These are phyloP conservation scores for Globisporangium heterothallicum DNA, from an alignment of 352 stramenopile species.

Conservation along the genomic window DNA sequence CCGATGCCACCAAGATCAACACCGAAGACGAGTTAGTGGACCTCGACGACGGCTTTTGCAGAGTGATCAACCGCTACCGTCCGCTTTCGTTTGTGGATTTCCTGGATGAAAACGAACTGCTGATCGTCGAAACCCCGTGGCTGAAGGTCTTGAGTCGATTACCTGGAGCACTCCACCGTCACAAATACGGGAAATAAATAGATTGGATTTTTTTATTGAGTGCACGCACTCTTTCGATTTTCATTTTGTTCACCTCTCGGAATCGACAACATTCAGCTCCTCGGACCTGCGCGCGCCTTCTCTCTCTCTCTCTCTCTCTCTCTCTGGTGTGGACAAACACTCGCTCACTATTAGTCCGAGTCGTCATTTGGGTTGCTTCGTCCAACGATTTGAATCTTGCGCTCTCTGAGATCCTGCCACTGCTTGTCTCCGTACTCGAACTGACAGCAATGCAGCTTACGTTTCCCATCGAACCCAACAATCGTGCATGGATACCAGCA, in stretches of 20 bases:
- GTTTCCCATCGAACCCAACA: constrained; percentile 67
- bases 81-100: constrained; percentile 85
- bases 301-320: background rate
- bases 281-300: no score
- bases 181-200: constrained; percentile 87
- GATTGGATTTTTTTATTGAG: constrained; percentile 16
- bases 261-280: no score
- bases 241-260: background rate
- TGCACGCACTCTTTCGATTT: background rate
- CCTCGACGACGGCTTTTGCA: constrained; percentile 61
- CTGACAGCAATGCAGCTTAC: constrained; percentile 68
- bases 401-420: constrained; percentile 54
- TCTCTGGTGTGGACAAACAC: background rate
- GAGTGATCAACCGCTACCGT: constrained; percentile 77
- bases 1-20: constrained; percentile 35
- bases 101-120: constrained; percentile 62
- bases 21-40: constrained; percentile 58
- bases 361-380: constrained; percentile 10
- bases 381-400: constrained; percentile 44
- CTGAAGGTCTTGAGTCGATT: constrained; percentile 82
- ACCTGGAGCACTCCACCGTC: constrained; percentile 71
- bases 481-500: constrained; percentile 80
- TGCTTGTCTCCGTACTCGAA: constrained; percentile 84
- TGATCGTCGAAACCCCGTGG: constrained; percentile 82
- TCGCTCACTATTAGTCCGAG: background rate